phyloP scores from a whole-genome alignment of 176 grass and related monocot species.

The Luzula sylvatica region DNA sequence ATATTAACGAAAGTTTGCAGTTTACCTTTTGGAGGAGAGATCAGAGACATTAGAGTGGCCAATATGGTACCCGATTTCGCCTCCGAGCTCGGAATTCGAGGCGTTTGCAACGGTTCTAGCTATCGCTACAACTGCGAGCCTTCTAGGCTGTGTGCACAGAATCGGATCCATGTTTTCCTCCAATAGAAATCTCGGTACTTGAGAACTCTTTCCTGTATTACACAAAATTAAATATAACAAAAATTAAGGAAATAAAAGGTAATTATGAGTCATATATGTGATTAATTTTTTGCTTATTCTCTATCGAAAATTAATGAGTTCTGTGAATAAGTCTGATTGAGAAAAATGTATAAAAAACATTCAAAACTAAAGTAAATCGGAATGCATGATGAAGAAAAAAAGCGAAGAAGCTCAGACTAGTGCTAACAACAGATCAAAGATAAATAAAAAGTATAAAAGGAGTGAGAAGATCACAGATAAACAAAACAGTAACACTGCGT shows the following conservation, averaged over 20 bases:
- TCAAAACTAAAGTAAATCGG: neutral
- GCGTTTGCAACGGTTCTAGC: constrained; percentile 68
- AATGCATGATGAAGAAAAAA: too few species aligned
- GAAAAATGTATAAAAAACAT: neutral
- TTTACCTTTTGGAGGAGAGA: constrained; percentile 52
- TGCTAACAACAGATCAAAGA: neutral
- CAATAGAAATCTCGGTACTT: constrained; percentile 72
- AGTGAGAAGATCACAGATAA: neutral
- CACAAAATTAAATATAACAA: neutral
- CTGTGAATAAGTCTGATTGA: too few species aligned
- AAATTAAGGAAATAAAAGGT: neutral
- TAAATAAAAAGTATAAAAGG: neutral
- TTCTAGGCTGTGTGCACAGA: constrained; percentile 87
- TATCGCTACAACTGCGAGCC: constrained; percentile 81
- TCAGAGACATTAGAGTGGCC: constrained; percentile 77
- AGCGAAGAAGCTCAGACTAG: too few species aligned
- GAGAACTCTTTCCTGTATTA: constrained; percentile 66
- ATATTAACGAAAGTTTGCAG: neutral
- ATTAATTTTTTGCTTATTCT: too few species aligned
- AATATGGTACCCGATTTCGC: constrained; percentile 87
- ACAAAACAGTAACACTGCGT: constrained; percentile 11
- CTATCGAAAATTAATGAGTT: too few species aligned
- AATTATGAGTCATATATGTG: too few species aligned
- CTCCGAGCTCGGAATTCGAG: constrained; percentile 60
- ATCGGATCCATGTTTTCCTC: constrained; percentile 78